Conservation (phyloP, 2,329 filamentous ascomycete species). For the Rhynchosporium graminicola region DNA sequence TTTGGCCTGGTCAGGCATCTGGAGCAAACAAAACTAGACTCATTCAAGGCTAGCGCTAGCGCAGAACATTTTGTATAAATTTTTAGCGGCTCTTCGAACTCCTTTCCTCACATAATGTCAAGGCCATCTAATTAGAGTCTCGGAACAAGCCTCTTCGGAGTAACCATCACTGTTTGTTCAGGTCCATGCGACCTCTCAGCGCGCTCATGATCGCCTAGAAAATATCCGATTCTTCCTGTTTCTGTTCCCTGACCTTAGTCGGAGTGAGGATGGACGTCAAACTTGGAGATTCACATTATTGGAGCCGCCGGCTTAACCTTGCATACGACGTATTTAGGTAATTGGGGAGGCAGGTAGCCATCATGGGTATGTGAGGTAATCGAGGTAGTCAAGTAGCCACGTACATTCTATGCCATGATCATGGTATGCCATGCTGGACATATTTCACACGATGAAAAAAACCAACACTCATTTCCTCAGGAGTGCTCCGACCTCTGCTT, state of each 20-base stretch:
- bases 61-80: background rate
- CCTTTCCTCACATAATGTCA: constrained; percentile 64
- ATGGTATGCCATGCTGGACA: too few species aligned
- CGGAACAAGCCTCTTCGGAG: constrained; percentile 70
- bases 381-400: too few species aligned
- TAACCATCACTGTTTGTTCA: constrained; percentile 84
- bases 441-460: too few species aligned
- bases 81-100: constrained; percentile 4
- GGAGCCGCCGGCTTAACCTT: too few species aligned
- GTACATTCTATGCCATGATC: too few species aligned
- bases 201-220: constrained; percentile 99
- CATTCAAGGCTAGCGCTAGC: background rate
- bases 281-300: constrained; percentile 49
- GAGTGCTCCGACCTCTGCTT: constrained; percentile 55
- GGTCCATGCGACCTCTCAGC: constrained; percentile 78
- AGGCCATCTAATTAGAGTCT: constrained; percentile 99
- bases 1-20: background rate
- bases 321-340: too few species aligned
- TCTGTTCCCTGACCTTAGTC: constrained; percentile 62
- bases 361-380: too few species aligned
- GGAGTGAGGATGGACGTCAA: constrained; percentile 55
- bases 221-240: constrained; percentile 69
- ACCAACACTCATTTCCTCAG: too few species aligned
- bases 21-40: background rate
- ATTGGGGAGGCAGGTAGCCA: too few species aligned